phyloP scores from a whole-genome alignment of 176 grass and related monocot species.

The Avena sativa region DNA sequence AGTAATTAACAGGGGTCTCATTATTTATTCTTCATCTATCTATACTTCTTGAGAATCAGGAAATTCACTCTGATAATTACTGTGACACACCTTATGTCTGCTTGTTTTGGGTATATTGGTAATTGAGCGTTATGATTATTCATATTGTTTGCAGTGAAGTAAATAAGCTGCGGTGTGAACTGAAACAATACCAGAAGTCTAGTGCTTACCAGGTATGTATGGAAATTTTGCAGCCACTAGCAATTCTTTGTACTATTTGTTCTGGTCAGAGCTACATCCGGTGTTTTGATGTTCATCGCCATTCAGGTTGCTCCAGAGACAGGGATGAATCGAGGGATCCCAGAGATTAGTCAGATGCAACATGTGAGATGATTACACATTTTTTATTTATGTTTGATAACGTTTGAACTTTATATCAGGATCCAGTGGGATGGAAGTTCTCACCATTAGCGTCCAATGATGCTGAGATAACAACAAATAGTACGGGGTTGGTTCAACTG shows the following conservation, averaged over 20 bases:
- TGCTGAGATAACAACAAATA: constrained; percentile 37
- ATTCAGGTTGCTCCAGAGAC: constrained; percentile 43
- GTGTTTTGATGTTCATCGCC: constrained; percentile 30
- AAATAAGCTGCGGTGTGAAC: constrained; percentile 60
- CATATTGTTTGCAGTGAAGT: constrained; percentile 56
- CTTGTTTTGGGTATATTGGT: constrained; percentile 32
- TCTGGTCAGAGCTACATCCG: constrained; percentile 2
- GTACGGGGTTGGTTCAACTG: constrained; percentile 50
- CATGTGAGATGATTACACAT: constrained; percentile 35
- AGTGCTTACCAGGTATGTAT: constrained; percentile 44
- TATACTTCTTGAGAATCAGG: constrained; percentile 2
- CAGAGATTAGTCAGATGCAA: constrained; percentile 25
- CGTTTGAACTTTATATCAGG: constrained; percentile 37
- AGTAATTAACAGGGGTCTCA: background rate
- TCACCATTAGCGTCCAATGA: constrained; percentile 37
- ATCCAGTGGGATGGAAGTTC: constrained; percentile 34
- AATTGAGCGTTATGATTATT: constrained; percentile 15
- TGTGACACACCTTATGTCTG: background rate
- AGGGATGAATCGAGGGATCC: constrained; percentile 23
- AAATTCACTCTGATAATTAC: background rate
- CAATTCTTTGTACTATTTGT: constrained; percentile 8
- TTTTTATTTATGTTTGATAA: constrained; percentile 1
- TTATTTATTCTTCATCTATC: background rate
- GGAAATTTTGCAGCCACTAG: background rate
- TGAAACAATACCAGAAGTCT: constrained; percentile 54